Conservation (phyloP, 768 basidiomycete genomes). For the Trametes gibbosa region DNA sequence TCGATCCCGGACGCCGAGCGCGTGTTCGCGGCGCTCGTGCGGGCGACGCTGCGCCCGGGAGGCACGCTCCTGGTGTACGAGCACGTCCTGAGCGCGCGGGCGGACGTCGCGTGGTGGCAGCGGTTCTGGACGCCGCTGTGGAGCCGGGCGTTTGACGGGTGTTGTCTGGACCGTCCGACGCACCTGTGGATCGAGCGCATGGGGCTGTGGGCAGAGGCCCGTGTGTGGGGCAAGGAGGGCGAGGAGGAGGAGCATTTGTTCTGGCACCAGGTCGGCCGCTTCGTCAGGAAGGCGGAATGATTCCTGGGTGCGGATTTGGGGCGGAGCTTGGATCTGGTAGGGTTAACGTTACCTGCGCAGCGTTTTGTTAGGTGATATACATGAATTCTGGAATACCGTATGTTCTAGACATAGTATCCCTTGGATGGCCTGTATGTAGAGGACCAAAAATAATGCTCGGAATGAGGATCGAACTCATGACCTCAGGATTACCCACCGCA, state of each 20-base stretch:
- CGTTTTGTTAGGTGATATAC: too few species aligned
- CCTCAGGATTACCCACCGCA: slow-evolving; percentile 8
- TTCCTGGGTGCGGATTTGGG: neutral
- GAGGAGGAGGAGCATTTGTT: slow-evolving; percentile 59
- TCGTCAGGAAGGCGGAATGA: slow-evolving; percentile 40
- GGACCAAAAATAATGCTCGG: slow-evolving; percentile 2
- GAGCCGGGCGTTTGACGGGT: slow-evolving; percentile 58
- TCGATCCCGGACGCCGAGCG: slow-evolving; percentile 55
- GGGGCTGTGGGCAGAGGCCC: slow-evolving; percentile 48
- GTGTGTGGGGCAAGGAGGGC: slow-evolving; percentile 46
- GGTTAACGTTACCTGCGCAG: neutral
- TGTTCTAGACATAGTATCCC: neutral
- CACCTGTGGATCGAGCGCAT: slow-evolving; percentile 43
- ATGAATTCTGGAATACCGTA: neutral
- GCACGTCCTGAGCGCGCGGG: slow-evolving; percentile 55
- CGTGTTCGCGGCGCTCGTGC: slow-evolving; percentile 45
- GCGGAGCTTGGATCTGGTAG: neutral
- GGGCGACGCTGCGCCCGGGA: slow-evolving; percentile 57
- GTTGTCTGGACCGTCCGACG: slow-evolving; percentile 57
- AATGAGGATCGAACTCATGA: slow-evolving; percentile 13
- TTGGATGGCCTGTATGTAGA: too few species aligned
- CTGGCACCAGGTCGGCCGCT: slow-evolving; percentile 57
- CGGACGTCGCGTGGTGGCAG: slow-evolving; percentile 71
- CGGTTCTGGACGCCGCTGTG: slow-evolving; percentile 71
- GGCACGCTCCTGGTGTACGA: slow-evolving; percentile 69